Percentiles rank a stretch among this genome's conserved stretches.
Evolutionary conservation across 2,329 filamentous ascomycete genomes (phyloP).

Genomic region (Colletotrichum lindemuthianum): DNA sequence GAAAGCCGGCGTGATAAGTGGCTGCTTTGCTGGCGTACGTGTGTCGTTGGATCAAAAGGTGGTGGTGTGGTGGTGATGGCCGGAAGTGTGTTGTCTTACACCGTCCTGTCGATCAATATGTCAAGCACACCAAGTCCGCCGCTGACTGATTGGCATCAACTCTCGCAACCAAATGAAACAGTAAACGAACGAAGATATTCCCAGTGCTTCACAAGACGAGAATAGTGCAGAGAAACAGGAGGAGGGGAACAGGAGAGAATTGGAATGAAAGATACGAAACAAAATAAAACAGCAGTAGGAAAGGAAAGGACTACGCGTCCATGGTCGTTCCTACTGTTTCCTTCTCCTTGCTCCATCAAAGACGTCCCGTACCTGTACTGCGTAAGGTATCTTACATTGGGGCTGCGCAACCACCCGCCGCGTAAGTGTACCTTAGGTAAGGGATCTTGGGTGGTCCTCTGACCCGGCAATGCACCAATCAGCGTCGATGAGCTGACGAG

Average conservation of each 20-base stretch:
- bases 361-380: too few species aligned
- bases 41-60: neutral
- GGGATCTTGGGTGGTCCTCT: too few species aligned
- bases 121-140: too few species aligned
- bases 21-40: conserved; percentile 21
- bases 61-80: conserved; percentile 4
- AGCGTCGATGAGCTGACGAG: conserved; percentile 47
- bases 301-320: conserved; percentile 16
- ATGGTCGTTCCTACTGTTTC: neutral
- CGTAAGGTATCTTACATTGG: conserved; percentile 18
- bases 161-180: neutral
- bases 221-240: neutral
- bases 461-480: conserved; percentile 40
- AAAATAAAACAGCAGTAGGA: neutral
- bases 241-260: neutral
- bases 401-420: conserved; percentile 26
- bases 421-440: too few species aligned
- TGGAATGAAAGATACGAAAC: neutral
- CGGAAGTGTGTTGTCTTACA: conserved; percentile 1
- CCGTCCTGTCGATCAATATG: neutral
- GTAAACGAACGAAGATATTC: conserved; percentile 9
- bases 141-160: too few species aligned
- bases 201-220: conserved; percentile 4
- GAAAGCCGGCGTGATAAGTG: conserved; percentile 7
- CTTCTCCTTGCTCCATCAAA: too few species aligned